phyloP scores from a whole-genome alignment of 2,329 filamentous ascomycete species.

The Scedosporium boydii region DNA sequence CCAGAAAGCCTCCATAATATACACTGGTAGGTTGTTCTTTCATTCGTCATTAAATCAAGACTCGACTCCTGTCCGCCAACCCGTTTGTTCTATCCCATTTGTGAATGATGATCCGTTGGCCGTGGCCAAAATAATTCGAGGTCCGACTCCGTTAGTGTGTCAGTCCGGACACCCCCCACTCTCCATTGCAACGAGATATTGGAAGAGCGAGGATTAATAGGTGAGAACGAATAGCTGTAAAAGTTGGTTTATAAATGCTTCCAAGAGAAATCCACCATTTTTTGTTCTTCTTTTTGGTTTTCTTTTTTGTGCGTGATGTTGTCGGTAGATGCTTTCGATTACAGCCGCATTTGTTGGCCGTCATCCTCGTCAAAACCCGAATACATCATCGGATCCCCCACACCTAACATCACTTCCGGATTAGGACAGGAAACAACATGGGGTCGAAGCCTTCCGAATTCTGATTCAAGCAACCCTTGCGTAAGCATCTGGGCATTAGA shows the following conservation, averaged over 20 bases:
- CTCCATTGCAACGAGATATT: background rate
- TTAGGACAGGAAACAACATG: constrained; percentile 42
- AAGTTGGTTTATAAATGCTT: background rate
- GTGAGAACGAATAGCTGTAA: background rate
- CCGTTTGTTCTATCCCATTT: background rate
- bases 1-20: background rate
- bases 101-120: background rate
- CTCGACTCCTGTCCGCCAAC: background rate
- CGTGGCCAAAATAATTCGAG: background rate
- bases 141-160: no score
- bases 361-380: constrained; percentile 31
- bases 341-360: constrained; percentile 3
- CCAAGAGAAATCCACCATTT: background rate
- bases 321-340: background rate
- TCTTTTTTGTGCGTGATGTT: background rate
- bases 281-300: background rate
- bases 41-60: background rate
- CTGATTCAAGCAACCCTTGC: constrained; percentile 40
- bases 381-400: constrained; percentile 51
- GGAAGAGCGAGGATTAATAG: background rate
- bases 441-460: constrained; percentile 46
- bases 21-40: background rate
- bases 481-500: constrained; percentile 37
- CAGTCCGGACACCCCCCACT: background rate
- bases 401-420: constrained; percentile 46